Evolutionary conservation across 768 basidiomycete genomes (phyloP).

Genomic region (Epithele typhae): DNA sequence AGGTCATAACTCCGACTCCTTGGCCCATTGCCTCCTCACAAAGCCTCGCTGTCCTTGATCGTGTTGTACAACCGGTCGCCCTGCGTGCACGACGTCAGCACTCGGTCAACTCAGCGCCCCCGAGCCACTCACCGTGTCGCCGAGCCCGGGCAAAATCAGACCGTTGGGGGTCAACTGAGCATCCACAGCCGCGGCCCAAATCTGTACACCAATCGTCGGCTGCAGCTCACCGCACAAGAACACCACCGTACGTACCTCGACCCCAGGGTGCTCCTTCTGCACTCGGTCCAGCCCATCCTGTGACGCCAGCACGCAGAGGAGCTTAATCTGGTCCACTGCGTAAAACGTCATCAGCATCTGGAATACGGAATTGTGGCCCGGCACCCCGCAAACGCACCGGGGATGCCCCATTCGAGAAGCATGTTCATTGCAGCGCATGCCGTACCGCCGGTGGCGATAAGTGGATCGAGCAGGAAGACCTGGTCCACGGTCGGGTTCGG

Average conservation of each 20-base stretch:
- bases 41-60: conserved; percentile 22
- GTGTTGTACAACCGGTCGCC: conserved; percentile 87
- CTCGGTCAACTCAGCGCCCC: no score
- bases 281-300: conserved; percentile 68
- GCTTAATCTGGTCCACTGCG: conserved; percentile 67
- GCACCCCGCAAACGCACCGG: conserved; percentile 37
- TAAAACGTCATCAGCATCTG: no score
- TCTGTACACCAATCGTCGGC: no score
- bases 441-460: conserved; percentile 93
- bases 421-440: conserved; percentile 84
- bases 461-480: conserved; percentile 86
- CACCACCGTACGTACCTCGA: conserved; percentile 55
- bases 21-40: neutral
- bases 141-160: conserved; percentile 84
- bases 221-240: no score
- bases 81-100: conserved; percentile 31
- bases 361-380: no score
- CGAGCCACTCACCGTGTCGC: conserved; percentile 67
- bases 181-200: conserved; percentile 86
- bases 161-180: conserved; percentile 66
- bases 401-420: conserved; percentile 81
- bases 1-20: no score
- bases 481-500: conserved; percentile 68
- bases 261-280: conserved; percentile 60
- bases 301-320: conserved; percentile 80